These are phyloP conservation scores for Colletotrichum sp. DNA, from an alignment of 2,329 filamentous ascomycete genomes.

Conservation along the genomic window DNA sequence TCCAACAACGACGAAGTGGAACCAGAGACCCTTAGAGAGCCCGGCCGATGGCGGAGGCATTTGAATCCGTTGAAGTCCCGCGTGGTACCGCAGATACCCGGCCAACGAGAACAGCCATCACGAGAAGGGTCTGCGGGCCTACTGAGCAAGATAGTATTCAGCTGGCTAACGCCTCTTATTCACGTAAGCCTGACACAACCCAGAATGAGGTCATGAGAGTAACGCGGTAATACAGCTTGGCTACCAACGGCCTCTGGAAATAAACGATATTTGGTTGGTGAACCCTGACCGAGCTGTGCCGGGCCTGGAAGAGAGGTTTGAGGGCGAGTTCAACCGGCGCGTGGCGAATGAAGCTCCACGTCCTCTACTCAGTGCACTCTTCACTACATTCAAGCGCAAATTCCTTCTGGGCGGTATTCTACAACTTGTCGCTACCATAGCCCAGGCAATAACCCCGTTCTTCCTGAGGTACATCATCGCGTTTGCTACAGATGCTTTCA, in stretches of 20 bases:
- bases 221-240: conserved; percentile 60
- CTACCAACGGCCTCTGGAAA: conserved; percentile 81
- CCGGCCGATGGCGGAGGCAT: not conserved
- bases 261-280: conserved; percentile 85
- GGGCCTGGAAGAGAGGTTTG: conserved; percentile 64
- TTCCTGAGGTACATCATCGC: conserved; percentile 83
- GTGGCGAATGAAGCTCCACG: conserved; percentile 70
- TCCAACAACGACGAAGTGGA: not conserved
- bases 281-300: conserved; percentile 81
- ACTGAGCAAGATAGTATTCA: not conserved
- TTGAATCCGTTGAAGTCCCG: not conserved
- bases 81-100: not conserved
- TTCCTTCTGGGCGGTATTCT: conserved; percentile 82
- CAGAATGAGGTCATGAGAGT: not conserved
- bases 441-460: conserved; percentile 84
- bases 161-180: not conserved
- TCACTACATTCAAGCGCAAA: conserved; percentile 83
- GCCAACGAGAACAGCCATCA: not conserved
- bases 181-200: not conserved
- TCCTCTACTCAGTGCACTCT: conserved; percentile 76
- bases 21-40: not conserved
- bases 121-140: not conserved
- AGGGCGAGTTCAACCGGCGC: conserved; percentile 68
- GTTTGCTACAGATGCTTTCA: conserved; percentile 81
- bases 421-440: conserved; percentile 70